Percentiles rank a stretch among this genome's conserved stretches.
These are phyloP conservation scores for Taiwanofungus camphoratus DNA, from an alignment of 1,284 basidiomycete genomes.

Conservation along the genomic window DNA sequence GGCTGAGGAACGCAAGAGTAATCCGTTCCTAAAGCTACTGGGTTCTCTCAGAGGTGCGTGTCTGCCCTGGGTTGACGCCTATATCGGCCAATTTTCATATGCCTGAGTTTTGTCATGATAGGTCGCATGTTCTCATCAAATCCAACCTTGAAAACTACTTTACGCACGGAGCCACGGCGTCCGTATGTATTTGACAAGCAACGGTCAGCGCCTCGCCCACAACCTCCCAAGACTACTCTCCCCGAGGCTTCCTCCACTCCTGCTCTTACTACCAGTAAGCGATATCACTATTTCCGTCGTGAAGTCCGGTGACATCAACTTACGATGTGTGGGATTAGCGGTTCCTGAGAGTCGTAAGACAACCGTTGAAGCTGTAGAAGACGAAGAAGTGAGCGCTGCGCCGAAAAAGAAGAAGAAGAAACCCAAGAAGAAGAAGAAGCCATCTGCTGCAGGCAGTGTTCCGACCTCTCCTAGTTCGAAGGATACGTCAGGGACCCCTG, in stretches of 20 bases:
- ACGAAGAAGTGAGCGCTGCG: slow-evolving; percentile 33
- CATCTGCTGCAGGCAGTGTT: slow-evolving; percentile 17
- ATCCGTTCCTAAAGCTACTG: slow-evolving; percentile 69
- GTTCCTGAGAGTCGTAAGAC: slow-evolving; percentile 35
- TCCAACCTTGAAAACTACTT: slow-evolving; percentile 46
- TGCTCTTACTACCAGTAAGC: slow-evolving; percentile 4
- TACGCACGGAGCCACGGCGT: slow-evolving; percentile 24
- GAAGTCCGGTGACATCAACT: no score
- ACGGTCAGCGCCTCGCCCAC: slow-evolving; percentile 8
- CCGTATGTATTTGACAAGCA: slow-evolving; percentile 17
- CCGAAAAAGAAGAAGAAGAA: slow-evolving; percentile 66
- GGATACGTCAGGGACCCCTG: slow-evolving; percentile 14
- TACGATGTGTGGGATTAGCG: background rate
- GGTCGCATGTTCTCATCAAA: slow-evolving; percentile 67
- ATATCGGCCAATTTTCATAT: background rate
- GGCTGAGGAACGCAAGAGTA: slow-evolving; percentile 51
- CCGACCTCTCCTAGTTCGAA: slow-evolving; percentile 5
- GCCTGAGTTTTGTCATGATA: slow-evolving; percentile 22
- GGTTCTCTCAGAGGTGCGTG: slow-evolving; percentile 60
- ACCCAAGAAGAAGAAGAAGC: slow-evolving; percentile 65
- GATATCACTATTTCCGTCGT: background rate
- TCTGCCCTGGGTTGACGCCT: no score
- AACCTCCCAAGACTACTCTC: background rate
- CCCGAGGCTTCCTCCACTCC: slow-evolving; percentile 7
- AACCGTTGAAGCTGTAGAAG: slow-evolving; percentile 62